Conservation (phyloP, 2,329 filamentous ascomycete genomes). For the Aplosporella prunicola region DNA sequence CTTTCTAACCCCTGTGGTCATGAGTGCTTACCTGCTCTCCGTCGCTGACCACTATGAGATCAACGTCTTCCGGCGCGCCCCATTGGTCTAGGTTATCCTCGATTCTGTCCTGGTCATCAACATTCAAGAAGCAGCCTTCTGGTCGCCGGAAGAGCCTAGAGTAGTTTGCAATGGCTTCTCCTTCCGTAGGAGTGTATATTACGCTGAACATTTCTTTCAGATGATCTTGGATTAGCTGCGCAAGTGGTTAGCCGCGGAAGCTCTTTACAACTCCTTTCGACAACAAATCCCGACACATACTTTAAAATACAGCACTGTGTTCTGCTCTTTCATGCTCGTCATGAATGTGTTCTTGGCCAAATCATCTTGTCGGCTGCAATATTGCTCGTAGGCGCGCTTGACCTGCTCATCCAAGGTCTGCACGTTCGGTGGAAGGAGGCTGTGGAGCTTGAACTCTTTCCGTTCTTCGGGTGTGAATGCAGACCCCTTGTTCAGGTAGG, state of each 20-base stretch:
- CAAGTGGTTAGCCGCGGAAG: background rate
- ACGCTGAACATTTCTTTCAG: conserved; percentile 80
- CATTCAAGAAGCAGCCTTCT: conserved; percentile 73
- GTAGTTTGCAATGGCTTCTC: conserved; percentile 78
- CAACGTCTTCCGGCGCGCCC: conserved; percentile 63
- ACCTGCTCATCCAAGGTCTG: conserved; percentile 71
- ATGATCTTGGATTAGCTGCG: conserved; percentile 62
- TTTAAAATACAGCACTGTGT: conserved; percentile 71
- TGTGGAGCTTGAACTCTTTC: conserved; percentile 57
- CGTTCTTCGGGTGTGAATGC: conserved; percentile 65
- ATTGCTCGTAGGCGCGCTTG: conserved; percentile 72
- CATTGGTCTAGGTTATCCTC: conserved; percentile 58
- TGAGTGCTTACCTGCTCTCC: conserved; percentile 36
- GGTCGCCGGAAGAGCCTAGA: conserved; percentile 68
- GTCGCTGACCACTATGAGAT: conserved; percentile 82
- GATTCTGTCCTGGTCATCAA: conserved; percentile 57
- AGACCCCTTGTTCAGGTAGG: conserved; percentile 76
- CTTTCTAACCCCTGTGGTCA: too few relatives aligned
- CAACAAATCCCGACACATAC: conserved; percentile 33
- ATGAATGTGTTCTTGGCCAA: conserved; percentile 83
- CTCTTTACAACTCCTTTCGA: too few relatives aligned
- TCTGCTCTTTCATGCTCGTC: conserved; percentile 76
- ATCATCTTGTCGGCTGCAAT: conserved; percentile 50
- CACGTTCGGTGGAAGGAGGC: conserved; percentile 61
- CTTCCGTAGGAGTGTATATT: conserved; percentile 88